Evolutionary conservation across 495 filamentous ascomycete genomes (phyloP), one percentile per base, ranked within the genome.

Genomic region (Sphaerosporella brunnea): DNA sequence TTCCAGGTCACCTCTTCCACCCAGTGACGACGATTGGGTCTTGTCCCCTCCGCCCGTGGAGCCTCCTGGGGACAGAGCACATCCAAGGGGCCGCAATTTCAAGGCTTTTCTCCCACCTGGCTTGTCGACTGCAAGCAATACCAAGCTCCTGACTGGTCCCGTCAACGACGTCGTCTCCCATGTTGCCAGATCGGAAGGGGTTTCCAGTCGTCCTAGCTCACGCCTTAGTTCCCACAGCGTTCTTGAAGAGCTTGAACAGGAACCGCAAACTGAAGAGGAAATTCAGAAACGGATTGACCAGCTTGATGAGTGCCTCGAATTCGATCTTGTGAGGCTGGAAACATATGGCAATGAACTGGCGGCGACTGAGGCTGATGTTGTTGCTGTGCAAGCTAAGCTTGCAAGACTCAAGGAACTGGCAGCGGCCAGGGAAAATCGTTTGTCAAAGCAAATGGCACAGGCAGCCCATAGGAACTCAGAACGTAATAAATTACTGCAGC

Each of bases 401-500:
- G 10, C n/a, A 40, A 40, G 37, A 5, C 28, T 15, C 10, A 1
- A 40, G 7, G 37, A 40, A 40, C 10, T 9, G 2, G 21, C 15
- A 40, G 37, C n/a, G n/a, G n/a, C n/a, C n/a, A n/a, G n/a, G n/a
- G n/a, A 40, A 21, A 20, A 40, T 7, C 28, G 10, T 2, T 11
- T 13, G 3, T 9, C 28, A 18, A 19, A 36, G 15, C 15, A 8
- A 5, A 8, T 50, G 41, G 36, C 1, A 11, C 16, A 10, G 18
- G 23, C 18, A 37, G 26, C 5, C 9, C 23, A n/a, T 24, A 28
- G 18, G 23, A 11, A 11, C 21, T 39, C 9, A 20, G 32, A 25
- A 43, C 51, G 24, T 19, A 49, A 32, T 11, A 26, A 16, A 11
- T 19, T 23, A 19, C 25, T 2, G 45, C 32, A 39, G 49, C 49